These are phyloP conservation scores for Neurospora sp. DNA, from an alignment of 2,329 filamentous ascomycete species.

Conservation along the genomic window DNA sequence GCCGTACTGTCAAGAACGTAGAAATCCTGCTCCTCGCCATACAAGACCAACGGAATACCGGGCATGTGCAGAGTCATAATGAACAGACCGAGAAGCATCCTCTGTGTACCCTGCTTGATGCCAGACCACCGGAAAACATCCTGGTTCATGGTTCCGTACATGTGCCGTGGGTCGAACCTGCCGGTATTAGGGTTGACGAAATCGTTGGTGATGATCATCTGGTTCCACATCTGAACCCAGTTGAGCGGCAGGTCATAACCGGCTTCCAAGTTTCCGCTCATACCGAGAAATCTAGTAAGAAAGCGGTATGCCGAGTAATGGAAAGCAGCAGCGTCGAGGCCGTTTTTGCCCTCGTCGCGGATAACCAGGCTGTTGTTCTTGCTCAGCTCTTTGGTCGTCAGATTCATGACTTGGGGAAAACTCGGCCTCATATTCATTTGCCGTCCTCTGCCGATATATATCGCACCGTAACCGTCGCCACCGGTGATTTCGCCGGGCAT, in stretches of 20 bases:
- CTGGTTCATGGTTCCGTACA: constrained; percentile 53
- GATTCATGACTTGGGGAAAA: constrained; percentile 11
- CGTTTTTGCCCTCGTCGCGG: constrained; percentile 38
- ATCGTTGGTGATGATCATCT: constrained; percentile 40
- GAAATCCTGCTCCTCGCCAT: constrained; percentile 54
- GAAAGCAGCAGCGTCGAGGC: constrained; percentile 49
- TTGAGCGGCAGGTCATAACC: constrained; percentile 44
- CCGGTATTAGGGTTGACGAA: constrained; percentile 11
- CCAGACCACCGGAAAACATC: constrained; percentile 55
- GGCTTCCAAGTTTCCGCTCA: constrained; percentile 46
- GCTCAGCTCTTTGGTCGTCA: constrained; percentile 27
- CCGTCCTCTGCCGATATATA: constrained; percentile 51
- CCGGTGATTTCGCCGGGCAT: constrained; percentile 53
- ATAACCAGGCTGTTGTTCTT: constrained; percentile 38
- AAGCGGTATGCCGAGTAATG: constrained; percentile 52
- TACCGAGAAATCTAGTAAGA: constrained; percentile 47
- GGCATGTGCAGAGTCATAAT: constrained; percentile 49
- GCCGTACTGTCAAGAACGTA: constrained; percentile 53
- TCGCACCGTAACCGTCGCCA: constrained; percentile 47
- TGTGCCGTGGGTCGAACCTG: constrained; percentile 48
- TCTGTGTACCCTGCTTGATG: constrained; percentile 43
- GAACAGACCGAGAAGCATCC: constrained; percentile 46
- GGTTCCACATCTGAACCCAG: constrained; percentile 39
- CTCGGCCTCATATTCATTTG: constrained; percentile 20
- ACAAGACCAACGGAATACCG: constrained; percentile 48